Evolutionary conservation across 345 rosid species (phyloP).

Genomic region (Arabidopsis suecica): DNA sequence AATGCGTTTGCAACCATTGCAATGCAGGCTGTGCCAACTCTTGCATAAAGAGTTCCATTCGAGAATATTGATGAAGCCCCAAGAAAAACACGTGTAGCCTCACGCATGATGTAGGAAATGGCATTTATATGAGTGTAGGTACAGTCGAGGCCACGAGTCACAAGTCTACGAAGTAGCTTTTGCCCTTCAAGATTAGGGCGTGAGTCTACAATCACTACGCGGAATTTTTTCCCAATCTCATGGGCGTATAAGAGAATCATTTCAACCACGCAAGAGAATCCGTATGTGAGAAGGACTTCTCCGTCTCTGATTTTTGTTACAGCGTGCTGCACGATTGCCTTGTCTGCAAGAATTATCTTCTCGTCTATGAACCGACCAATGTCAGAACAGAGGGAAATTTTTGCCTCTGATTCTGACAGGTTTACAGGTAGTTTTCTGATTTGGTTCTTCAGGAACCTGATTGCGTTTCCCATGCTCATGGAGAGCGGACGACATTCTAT

Average conservation of each 20-base stretch:
- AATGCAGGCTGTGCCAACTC: slow-evolving; percentile 72
- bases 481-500: slow-evolving; percentile 80
- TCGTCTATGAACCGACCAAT: slow-evolving; percentile 71
- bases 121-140: slow-evolving; percentile 80
- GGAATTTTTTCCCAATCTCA: slow-evolving; percentile 72
- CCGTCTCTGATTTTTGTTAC: slow-evolving; percentile 76
- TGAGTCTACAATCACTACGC: slow-evolving; percentile 73
- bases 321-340: slow-evolving; percentile 71
- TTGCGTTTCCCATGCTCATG: slow-evolving; percentile 93
- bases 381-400: slow-evolving; percentile 57
- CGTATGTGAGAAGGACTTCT: slow-evolving; percentile 79
- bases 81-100: slow-evolving; percentile 68
- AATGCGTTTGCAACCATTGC: slow-evolving; percentile 86
- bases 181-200: slow-evolving; percentile 77
- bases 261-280: slow-evolving; percentile 78
- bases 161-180: slow-evolving; percentile 65
- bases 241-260: slow-evolving; percentile 73
- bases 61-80: slow-evolving; percentile 81
- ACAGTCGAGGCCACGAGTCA: slow-evolving; percentile 64
- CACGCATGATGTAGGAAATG: slow-evolving; percentile 75
- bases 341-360: slow-evolving; percentile 70
- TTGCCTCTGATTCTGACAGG: slow-evolving; percentile 69
- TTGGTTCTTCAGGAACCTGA: slow-evolving; percentile 71
- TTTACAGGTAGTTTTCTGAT: slow-evolving; percentile 64
- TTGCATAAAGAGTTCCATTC: slow-evolving; percentile 78